These are phyloP conservation scores for Phytophthora sp. DNA, from an alignment of 352 stramenopile genomes.

Conservation along the genomic window DNA sequence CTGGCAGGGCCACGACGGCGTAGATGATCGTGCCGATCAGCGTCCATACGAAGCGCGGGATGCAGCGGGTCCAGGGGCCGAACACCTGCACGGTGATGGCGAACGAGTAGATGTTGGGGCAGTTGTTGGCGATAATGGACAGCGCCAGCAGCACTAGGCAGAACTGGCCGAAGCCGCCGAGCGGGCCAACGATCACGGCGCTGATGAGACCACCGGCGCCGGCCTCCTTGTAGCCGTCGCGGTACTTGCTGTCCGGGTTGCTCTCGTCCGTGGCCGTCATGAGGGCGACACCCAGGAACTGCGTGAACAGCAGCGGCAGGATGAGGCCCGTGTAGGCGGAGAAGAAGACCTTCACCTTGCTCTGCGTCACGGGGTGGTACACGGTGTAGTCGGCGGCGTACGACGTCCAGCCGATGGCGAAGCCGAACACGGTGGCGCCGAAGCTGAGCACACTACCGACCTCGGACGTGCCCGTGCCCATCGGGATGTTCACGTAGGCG, in stretches of 20 bases:
- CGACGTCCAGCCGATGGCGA: constrained; percentile 45
- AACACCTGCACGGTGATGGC: constrained; percentile 52
- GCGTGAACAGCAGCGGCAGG: constrained; percentile 48
- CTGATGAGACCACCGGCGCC: constrained; percentile 40
- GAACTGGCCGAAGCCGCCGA: constrained; percentile 49
- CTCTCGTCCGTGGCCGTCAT: constrained; percentile 48
- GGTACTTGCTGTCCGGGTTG: constrained; percentile 36
- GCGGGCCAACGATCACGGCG: constrained; percentile 41
- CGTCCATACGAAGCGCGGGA: constrained; percentile 50
- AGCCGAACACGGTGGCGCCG: constrained; percentile 39
- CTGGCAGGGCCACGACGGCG: constrained; percentile 38
- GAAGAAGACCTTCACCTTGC: constrained; percentile 55
- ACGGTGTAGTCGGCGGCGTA: constrained; percentile 55
- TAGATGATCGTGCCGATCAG: constrained; percentile 46
- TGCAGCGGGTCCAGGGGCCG: constrained; percentile 34
- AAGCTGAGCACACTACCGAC: constrained; percentile 46
- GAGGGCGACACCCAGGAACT: constrained; percentile 41
- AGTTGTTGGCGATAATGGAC: constrained; percentile 62
- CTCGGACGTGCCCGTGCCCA: constrained; percentile 40
- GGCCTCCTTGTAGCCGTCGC: constrained; percentile 39
- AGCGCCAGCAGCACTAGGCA: constrained; percentile 50
- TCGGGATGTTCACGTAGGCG: constrained; percentile 53
- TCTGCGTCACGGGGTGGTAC: constrained; percentile 48
- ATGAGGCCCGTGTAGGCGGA: constrained; percentile 46
- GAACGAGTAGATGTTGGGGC: constrained; percentile 62